Evolutionary conservation across 495 filamentous ascomycete species (phyloP), one percentile per base, ranked within the genome.

Genomic region (Penicillium antarcticum): DNA sequence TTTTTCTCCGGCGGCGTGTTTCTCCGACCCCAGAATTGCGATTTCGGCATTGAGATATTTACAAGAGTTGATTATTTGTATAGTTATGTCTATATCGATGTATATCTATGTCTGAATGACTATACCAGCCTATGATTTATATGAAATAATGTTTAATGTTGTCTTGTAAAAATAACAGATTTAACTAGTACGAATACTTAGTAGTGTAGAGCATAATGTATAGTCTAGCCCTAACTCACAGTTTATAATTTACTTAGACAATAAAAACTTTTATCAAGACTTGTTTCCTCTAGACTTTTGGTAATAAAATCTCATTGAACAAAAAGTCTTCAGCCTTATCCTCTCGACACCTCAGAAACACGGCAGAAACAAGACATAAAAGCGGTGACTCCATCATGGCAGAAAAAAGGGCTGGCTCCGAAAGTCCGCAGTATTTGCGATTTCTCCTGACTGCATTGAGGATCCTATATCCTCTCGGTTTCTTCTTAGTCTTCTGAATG

Each of bases 1-100:
- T 64, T 68, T 61, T 63, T 51, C 53, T 53, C 56, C 57, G 59
- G 58, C 53, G 59, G 56, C 49, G 55, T 39, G 41, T 61, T 61
- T 61, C 56, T 67, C 63, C 63, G 61, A 50, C 43, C 51, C 48
- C 46, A 46, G 56, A 45, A 50, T 44, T 41, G 14, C 38, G 33
- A 11, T 35, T 24, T 47, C 21, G 45, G 34, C 6, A 16, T 11
- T n/a, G n/a, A n/a, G n/a, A n/a, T n/a, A n/a, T n/a, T n/a, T n/a
- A n/a, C n/a, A n/a, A n/a, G n/a, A n/a, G n/a, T n/a, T n/a, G n/a
- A n/a, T n/a, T n/a, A 16, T 14, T 13, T 16, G 17, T 37, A 13
- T 37, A 37, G 16, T 13, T 37, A 37, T 8, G n/a, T 18, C 2
- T 14, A n/a, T n/a, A n/a, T n/a, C n/a, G n/a, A n/a, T n/a, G 35